Conservation (phyloP, 129 eudicot species). For the Ambrosia artemisiifolia region DNA sequence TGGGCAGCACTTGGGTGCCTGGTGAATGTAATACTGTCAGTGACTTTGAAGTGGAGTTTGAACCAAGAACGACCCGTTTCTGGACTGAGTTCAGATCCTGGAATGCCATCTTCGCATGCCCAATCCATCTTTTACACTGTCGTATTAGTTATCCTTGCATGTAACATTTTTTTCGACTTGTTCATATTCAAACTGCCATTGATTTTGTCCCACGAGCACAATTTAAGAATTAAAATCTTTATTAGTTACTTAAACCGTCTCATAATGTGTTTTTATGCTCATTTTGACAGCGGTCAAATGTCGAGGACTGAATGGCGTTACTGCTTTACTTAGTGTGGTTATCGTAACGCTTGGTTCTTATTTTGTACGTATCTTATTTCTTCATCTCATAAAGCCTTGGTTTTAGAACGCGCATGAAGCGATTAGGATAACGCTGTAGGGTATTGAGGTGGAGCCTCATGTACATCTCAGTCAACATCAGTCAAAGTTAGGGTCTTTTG, state of each 20-base stretch:
- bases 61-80: no score
- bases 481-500: no score
- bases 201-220: neutral
- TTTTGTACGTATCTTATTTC: slow-evolving; percentile 43
- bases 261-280: neutral
- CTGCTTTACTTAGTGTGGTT: slow-evolving; percentile 37
- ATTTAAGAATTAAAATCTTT: neutral
- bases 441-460: neutral
- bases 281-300: slow-evolving; percentile 49
- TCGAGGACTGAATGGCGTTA: slow-evolving; percentile 26
- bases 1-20: no score
- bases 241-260: neutral
- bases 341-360: slow-evolving; percentile 50
- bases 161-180: slow-evolving; percentile 32
- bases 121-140: slow-evolving; percentile 59
- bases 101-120: slow-evolving; percentile 94
- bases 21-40: no score
- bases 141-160: slow-evolving; percentile 36
- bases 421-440: neutral
- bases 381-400: neutral
- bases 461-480: no score
- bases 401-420: neutral
- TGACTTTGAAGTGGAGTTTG: no score
- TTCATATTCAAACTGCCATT: neutral
- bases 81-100: slow-evolving; percentile 55